Evolutionary conservation across 2,329 filamentous ascomycete genomes (phyloP).

Genomic region (Aspergillus cejpii): DNA sequence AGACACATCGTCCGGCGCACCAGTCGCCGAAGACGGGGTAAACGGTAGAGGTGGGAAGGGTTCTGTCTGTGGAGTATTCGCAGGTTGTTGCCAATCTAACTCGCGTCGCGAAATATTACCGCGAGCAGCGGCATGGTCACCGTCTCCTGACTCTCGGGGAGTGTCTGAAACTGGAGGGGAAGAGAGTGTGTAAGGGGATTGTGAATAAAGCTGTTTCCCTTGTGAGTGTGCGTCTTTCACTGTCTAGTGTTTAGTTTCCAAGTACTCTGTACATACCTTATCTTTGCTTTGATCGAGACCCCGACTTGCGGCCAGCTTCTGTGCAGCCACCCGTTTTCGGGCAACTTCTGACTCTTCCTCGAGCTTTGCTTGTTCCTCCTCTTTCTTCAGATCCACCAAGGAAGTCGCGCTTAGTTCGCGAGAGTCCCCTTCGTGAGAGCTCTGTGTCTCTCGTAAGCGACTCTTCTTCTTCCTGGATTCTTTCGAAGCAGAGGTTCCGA

Average conservation of each 20-base stretch:
- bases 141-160: conserved; percentile 9
- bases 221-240: neutral
- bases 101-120: conserved; percentile 8
- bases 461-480: conserved; percentile 37
- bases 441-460: conserved; percentile 22
- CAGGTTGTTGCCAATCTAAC: conserved; percentile 12
- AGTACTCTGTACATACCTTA: conserved; percentile 22
- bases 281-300: conserved; percentile 40
- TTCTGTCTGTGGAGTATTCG: conserved; percentile 22
- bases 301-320: conserved; percentile 48
- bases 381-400: conserved; percentile 50
- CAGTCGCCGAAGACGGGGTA: conserved; percentile 10
- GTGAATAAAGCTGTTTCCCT: neutral
- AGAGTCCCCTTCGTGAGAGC: conserved; percentile 23
- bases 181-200: neutral
- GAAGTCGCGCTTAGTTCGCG: conserved; percentile 39
- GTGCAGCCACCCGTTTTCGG: conserved; percentile 50
- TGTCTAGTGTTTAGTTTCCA: neutral
- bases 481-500: conserved; percentile 40
- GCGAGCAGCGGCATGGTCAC: conserved; percentile 1
- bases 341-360: conserved; percentile 53
- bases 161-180: neutral
- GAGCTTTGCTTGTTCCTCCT: conserved; percentile 49
- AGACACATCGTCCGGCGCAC: neutral
- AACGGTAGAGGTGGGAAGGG: conserved; percentile 33